Evolutionary conservation across 768 basidiomycete genomes (phyloP), one percentile per base, ranked within the genome.

Genomic region (Rhizopogon vinicolor): DNA sequence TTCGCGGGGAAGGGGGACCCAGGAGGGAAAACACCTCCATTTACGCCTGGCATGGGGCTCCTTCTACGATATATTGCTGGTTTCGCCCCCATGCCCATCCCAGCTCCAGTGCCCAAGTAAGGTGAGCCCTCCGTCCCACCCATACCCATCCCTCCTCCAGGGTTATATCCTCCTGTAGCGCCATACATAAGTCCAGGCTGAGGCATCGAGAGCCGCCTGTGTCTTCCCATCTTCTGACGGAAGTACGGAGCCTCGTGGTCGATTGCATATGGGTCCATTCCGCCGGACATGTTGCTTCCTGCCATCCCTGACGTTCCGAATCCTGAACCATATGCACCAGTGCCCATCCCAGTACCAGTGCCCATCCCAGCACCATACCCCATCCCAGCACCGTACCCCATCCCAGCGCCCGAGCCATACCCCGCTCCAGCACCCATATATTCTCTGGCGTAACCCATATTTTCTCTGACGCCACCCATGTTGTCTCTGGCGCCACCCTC

Each of bases 221-320:
- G 44, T 31, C 19, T 44, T 16, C 52, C 44, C 22, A 2, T 29
- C 14, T 28, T 42, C 50, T 44, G 43, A 22, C 18, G 45, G 16
- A 59, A 56, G 19, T 46, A 56, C n/a, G 58, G 58, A 13, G 55
- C 55, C 6, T 52, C 43, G 14, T 43, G 14, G 49, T 59, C 58
- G 14, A 56, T 52, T n/a, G 55, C 45, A 37, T 59, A 49, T 16
- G 58, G 56, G 43, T 57, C 46, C 3, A 46, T 35, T 8, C 12
- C 31, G 31, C 44, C 35, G 8, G 18, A 29, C 46, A 41, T 42
- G 5, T 50, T 12, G 10, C 18, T 10, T 19, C 46, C 46, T 48
- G 46, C 7, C 18, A 14, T 48, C 18, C 13, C 19, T 31, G 33
- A 18, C 33, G 50, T 28, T 8, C 53, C 53, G 28, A 37, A 37